Percentiles rank a stretch among this genome's conserved stretches.
Conservation (phyloP, 768 basidiomycete species). For the Tephrocybe sp. region DNA sequence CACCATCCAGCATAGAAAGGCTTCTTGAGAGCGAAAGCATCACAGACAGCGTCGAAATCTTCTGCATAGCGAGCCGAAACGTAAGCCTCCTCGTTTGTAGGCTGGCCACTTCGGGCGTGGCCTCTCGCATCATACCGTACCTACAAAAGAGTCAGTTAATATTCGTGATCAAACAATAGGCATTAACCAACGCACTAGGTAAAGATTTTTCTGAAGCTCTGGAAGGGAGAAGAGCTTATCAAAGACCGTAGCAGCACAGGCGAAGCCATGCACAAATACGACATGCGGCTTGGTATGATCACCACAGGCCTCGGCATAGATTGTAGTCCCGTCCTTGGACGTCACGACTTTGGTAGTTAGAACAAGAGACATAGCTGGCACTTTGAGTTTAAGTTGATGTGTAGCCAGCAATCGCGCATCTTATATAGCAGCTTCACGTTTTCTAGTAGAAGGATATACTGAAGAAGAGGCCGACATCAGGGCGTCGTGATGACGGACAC, state of each 20-base stretch:
- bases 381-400: background rate
- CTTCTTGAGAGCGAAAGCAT: slow-evolving; percentile 27
- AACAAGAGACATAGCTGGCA: slow-evolving; percentile 1
- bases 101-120: slow-evolving; percentile 34
- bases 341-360: slow-evolving; percentile 13
- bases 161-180: background rate
- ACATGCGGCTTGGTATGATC: slow-evolving; percentile 12
- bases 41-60: slow-evolving; percentile 31
- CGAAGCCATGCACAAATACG: slow-evolving; percentile 15
- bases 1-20: slow-evolving; percentile 34
- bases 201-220: slow-evolving; percentile 10
- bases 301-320: slow-evolving; percentile 15
- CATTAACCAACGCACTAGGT: slow-evolving; percentile 1
- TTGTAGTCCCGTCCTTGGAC: slow-evolving; percentile 14
- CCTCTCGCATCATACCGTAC: slow-evolving; percentile 36
- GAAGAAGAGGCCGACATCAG: too few species aligned
- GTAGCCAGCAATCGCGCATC: background rate
- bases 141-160: slow-evolving; percentile 14
- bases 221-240: slow-evolving; percentile 14
- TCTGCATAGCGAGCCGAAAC: slow-evolving; percentile 28
- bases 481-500: too few species aligned
- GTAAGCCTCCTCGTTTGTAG: slow-evolving; percentile 24
- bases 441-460: too few species aligned
- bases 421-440: background rate
- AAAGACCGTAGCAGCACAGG: slow-evolving; percentile 9